Conservation (phyloP, 208 protist species). For the Trypanosoma caninum region DNA sequence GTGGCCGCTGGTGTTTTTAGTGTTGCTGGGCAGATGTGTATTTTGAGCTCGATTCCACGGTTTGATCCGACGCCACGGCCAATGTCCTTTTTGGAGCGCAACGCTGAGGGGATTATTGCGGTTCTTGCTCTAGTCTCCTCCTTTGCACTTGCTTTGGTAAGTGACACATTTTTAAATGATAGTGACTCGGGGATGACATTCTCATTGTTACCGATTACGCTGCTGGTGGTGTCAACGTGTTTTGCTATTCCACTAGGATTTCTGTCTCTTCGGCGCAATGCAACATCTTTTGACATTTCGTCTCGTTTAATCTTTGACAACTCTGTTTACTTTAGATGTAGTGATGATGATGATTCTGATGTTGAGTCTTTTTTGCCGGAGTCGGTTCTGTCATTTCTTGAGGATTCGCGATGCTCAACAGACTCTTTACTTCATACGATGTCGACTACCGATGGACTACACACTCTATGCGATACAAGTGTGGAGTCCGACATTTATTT, state of each 20-base stretch:
- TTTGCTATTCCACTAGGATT: constrained; percentile 66
- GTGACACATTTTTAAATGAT: constrained; percentile 29
- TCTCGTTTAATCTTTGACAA: constrained; percentile 30
- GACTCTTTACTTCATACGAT: background rate
- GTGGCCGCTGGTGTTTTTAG: constrained; percentile 36
- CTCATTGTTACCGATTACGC: constrained; percentile 45
- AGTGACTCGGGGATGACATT: constrained; percentile 17
- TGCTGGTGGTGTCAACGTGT: constrained; percentile 47
- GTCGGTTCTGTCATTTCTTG: background rate
- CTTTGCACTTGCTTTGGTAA: constrained; percentile 50
- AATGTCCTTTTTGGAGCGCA: constrained; percentile 35
- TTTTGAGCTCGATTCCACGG: constrained; percentile 41
- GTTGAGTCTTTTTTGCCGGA: background rate
- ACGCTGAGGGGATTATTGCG: constrained; percentile 69
- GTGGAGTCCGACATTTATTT: too few relatives aligned
- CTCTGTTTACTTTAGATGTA: constrained; percentile 25
- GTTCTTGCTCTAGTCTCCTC: constrained; percentile 48
- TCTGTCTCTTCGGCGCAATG: constrained; percentile 62
- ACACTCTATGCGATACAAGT: too few relatives aligned
- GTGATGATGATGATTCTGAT: constrained; percentile 15
- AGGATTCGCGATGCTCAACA: background rate
- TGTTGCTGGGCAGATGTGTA: constrained; percentile 39
- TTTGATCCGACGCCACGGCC: constrained; percentile 41
- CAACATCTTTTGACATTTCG: constrained; percentile 34
- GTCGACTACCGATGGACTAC: background rate